Conservation (phyloP, 225 moss, liverwort and hornwort species). For the Antitrichia curtipendula region DNA sequence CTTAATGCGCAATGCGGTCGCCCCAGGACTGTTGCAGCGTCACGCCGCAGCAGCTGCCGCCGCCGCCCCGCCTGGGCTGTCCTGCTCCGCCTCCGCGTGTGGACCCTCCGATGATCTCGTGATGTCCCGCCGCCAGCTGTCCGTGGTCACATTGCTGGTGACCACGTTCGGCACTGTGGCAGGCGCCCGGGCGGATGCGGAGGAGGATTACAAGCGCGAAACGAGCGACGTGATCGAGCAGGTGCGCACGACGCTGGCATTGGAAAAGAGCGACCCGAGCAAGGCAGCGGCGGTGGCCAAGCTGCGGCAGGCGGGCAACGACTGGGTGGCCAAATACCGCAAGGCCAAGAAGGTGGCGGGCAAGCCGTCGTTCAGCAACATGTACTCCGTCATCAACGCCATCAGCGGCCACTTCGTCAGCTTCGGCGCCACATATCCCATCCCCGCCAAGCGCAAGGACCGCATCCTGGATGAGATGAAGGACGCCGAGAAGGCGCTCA, state of each 20-base stretch:
- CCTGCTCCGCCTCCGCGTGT: neutral
- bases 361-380: slow-evolving; percentile 88
- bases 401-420: slow-evolving; percentile 89
- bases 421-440: slow-evolving; percentile 79
- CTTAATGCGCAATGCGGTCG: neutral
- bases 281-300: slow-evolving; percentile 73
- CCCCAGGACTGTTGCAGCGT: neutral
- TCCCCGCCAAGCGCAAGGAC: slow-evolving; percentile 82
- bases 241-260: slow-evolving; percentile 62
- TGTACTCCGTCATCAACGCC: slow-evolving; percentile 92
- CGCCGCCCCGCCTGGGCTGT: neutral
- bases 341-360: slow-evolving; percentile 78
- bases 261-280: slow-evolving; percentile 77
- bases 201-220: slow-evolving; percentile 86
- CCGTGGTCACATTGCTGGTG: slow-evolving; percentile 11
- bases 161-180: slow-evolving; percentile 6
- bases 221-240: slow-evolving; percentile 81
- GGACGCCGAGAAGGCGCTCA: slow-evolving; percentile 87
- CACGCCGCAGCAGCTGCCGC: neutral
- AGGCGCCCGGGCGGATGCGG: slow-evolving; percentile 54
- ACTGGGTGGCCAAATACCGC: slow-evolving; percentile 93
- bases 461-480: slow-evolving; percentile 85
- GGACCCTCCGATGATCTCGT: neutral
- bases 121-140: slow-evolving; percentile 16
- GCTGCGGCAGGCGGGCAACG: slow-evolving; percentile 77